Base-by-base conservation (phyloP, 371 early-diverging fungal genomes). In the Mucor sp. region DNA sequence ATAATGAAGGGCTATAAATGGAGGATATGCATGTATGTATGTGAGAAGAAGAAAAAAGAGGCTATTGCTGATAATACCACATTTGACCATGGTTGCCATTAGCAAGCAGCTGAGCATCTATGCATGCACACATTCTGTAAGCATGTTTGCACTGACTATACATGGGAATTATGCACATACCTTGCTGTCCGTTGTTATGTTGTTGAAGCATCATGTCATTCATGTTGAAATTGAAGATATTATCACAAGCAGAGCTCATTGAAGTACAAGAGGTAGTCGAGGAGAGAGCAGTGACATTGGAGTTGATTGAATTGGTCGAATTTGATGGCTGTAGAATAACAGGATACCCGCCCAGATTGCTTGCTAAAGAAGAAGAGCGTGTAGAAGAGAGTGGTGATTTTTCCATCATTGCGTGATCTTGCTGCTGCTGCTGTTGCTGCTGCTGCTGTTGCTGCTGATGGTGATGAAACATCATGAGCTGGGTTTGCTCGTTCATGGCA, bases 261-360 rank as follows among this genome's bases (percentile, higher is more conserved):
- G 69, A 63, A 17, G 69, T 60, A 25, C 59, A 69, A n/a, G 67
- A 55, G 11, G 61, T 56, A 3, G 68, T 35, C 2, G 68, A 68
- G 15, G 66, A 65, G 12, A 58, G 23, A 27, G 47, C 60, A 17
- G 69, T 69, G 3, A 39, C 35, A 48, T 68, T 68, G 11, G 68
- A 58, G 17, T 44, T 58, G 14, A 41, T 50, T 4, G 69, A 69
- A 43, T 48, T 59, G 3, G 69, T 64, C 3, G 69, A 69, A 35
- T 59, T 63, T 0, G 69, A 69, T 35, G 69, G 69, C n/a, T 64
- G 65, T 6, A 69, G 28, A 32, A 33, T 33, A 0, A 69, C 43
- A 23, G 53, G 64, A 43, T 58, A 69, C 1, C 53, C 68, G 23
- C 39, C 63, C 17, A 37, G 15, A 23, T 57, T 48, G 11, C 50